Conservation (phyloP, 257 asterid species). For the Solanum medicagineum region DNA sequence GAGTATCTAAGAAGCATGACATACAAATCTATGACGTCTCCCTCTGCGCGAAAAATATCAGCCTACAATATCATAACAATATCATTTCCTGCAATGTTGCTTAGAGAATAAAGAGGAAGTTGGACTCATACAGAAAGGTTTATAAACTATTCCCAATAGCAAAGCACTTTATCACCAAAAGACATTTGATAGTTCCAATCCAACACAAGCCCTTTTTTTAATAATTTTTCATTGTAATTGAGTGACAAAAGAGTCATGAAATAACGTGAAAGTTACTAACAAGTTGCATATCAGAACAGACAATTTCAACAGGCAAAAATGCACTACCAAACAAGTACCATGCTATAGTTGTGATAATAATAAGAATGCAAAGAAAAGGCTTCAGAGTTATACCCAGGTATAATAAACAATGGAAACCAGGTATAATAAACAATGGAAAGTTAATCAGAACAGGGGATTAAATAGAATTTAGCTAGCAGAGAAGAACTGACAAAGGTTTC, state of each 20-base stretch:
- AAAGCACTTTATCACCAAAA: background rate
- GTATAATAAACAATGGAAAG: background rate
- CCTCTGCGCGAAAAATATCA: constrained; percentile 78
- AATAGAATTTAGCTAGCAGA: background rate
- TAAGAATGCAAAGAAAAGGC: background rate
- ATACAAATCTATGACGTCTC: constrained; percentile 66
- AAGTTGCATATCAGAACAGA: background rate
- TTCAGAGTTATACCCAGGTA: background rate
- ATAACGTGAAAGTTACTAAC: background rate
- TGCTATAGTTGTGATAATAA: background rate
- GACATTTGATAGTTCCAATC: background rate
- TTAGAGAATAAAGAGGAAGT: background rate
- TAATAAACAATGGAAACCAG: background rate
- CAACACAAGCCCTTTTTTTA: too few species aligned
- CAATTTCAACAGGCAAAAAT: background rate
- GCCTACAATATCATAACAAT: constrained; percentile 41
- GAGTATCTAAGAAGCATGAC: constrained; percentile 91
- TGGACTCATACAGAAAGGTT: background rate
- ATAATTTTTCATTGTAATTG: background rate
- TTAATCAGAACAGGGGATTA: background rate
- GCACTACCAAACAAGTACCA: background rate
- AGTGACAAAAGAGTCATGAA: background rate
- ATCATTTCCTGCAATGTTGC: constrained; percentile 6
- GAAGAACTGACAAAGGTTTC: background rate
- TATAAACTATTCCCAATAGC: background rate